Percentiles rank a stretch among this genome's conserved stretches.
Evolutionary conservation across 1,139 yeast genomes (phyloP).

Genomic region (Blastobotrys ciferrii): DNA sequence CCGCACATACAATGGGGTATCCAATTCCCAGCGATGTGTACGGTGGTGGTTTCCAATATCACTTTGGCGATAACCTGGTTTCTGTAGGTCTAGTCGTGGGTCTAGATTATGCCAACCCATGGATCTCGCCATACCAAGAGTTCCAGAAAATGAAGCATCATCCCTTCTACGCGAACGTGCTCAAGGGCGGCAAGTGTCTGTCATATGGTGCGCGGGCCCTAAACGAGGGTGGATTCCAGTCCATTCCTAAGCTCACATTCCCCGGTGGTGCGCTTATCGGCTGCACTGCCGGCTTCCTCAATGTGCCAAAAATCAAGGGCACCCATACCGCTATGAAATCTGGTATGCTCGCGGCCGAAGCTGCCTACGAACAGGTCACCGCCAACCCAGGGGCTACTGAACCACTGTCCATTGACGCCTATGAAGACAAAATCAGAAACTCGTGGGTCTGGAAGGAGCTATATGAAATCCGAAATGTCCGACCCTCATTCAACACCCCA

Average conservation of each 20-base stretch:
- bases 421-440: conserved; percentile 60
- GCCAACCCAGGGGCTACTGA: conserved; percentile 42
- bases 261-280: conserved; percentile 97
- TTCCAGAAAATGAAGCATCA: conserved; percentile 92
- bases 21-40: conserved; percentile 75
- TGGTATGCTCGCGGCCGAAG: conserved; percentile 92
- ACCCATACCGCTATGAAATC: conserved; percentile 96
- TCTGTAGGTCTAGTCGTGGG: conserved; percentile 91
- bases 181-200: conserved; percentile 87
- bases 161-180: conserved; percentile 72
- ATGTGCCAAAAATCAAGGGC: conserved; percentile 97
- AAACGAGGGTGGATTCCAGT: conserved; percentile 93
- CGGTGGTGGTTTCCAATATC: conserved; percentile 97
- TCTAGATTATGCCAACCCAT: conserved; percentile 89
- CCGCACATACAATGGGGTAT: conserved; percentile 86
- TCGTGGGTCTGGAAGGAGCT: conserved; percentile 90
- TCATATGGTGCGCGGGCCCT: conserved; percentile 94
- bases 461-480: conserved; percentile 75
- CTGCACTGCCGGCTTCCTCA: conserved; percentile 92
- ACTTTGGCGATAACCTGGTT: conserved; percentile 89
- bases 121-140: conserved; percentile 91
- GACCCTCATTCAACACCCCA: conserved; percentile 81
- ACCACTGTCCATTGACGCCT: conserved; percentile 51
- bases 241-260: conserved; percentile 82
- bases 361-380: conserved; percentile 62